Conservation (phyloP, 495 filamentous ascomycete species). For the Polyplosphaeria fusca region DNA sequence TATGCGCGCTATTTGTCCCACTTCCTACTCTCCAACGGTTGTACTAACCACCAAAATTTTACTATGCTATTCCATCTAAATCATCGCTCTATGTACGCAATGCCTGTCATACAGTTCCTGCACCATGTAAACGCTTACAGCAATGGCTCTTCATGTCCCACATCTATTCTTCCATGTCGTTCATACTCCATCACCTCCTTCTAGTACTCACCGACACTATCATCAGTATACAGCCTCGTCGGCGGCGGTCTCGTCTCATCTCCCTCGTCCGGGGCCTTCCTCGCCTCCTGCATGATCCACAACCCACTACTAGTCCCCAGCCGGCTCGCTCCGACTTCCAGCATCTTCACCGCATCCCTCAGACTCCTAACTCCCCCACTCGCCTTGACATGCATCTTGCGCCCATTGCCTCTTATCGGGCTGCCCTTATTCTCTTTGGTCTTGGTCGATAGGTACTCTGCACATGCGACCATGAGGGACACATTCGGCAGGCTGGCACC, state of each 20-base stretch:
- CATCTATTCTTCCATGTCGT: too few species aligned
- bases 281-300: conserved; percentile 53
- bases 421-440: conserved; percentile 8
- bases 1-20: too few species aligned
- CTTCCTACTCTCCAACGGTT: too few species aligned
- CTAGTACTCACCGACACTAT: conserved; percentile 31
- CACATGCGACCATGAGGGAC: conserved; percentile 52
- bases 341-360: conserved; percentile 53
- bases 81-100: too few species aligned
- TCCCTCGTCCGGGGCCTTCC: conserved; percentile 25
- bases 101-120: too few species aligned
- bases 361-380: conserved; percentile 60
- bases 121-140: too few species aligned
- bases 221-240: conserved; percentile 42
- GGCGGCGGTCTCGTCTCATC: conserved; percentile 21
- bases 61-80: too few species aligned
- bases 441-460: conserved; percentile 17
- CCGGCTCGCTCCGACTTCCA: conserved; percentile 62
- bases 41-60: too few species aligned
- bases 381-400: conserved; percentile 58
- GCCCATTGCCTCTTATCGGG: neutral
- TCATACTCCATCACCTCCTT: too few species aligned
- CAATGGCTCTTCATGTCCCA: too few species aligned
- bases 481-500: conserved; percentile 58
- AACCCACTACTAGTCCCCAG: conserved; percentile 62